These are phyloP conservation scores for California macrophylla DNA, from an alignment of 441 rosid species.

Conservation along the genomic window DNA sequence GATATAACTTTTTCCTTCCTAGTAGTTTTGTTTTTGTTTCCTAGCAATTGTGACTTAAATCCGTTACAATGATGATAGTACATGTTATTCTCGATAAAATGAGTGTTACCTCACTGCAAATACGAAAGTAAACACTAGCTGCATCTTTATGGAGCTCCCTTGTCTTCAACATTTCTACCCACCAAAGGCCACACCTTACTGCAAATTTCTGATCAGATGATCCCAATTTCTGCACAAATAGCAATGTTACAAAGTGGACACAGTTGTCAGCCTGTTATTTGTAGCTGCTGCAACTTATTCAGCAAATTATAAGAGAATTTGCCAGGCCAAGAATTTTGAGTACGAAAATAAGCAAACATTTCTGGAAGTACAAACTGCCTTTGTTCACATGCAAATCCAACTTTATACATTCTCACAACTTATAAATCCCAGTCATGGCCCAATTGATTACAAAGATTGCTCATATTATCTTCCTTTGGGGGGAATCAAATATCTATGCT, in stretches of 20 bases:
- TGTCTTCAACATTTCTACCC: constrained; percentile 91
- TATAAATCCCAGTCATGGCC: neutral
- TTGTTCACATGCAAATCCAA: neutral
- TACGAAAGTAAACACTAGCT: constrained; percentile 85
- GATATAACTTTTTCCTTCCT: neutral
- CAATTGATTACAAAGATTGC: neutral
- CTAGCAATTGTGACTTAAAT: neutral
- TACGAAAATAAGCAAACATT: neutral
- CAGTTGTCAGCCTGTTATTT: constrained; percentile 3
- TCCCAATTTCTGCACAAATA: constrained; percentile 60
- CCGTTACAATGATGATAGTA: neutral
- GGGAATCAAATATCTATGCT: neutral
- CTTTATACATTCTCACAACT: neutral
- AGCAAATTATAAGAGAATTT: neutral
- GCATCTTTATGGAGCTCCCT: constrained; percentile 87
- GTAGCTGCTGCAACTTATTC: constrained; percentile 1
- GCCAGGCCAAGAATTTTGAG: neutral
- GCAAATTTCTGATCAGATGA: constrained; percentile 73
- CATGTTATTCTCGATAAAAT: constrained; percentile 13
- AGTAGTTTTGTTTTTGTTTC: neutral
- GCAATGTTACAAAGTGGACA: constrained; percentile 4
- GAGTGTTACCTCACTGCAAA: constrained; percentile 75
- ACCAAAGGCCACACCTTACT: constrained; percentile 96
- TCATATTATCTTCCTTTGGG: neutral
- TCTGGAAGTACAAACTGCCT: neutral